Conservation (phyloP, 768 basidiomycete species). For the Podaxis sp. region DNA sequence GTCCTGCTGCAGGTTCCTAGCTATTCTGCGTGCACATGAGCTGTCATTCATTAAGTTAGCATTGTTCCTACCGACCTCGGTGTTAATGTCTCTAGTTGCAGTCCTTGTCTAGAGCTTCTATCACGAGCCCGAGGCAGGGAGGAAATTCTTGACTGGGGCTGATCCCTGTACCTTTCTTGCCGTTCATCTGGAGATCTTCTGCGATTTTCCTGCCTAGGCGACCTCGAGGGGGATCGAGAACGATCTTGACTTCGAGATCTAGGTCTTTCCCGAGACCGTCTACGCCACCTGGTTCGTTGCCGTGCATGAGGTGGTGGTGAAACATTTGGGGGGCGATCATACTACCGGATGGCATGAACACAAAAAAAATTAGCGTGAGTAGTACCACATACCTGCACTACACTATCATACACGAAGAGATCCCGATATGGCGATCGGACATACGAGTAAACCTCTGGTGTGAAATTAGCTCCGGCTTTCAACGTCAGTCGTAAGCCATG, state of each 20-base stretch:
- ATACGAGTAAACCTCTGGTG: conserved; percentile 82
- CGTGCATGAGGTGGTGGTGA: conserved; percentile 35
- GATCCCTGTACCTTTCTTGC: background rate
- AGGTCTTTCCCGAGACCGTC: conserved; percentile 29
- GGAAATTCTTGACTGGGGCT: background rate
- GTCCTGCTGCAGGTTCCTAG: background rate
- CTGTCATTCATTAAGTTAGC: background rate
- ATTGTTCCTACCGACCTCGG: background rate
- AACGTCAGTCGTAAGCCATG: conserved; percentile 2
- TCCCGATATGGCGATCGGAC: conserved; percentile 88
- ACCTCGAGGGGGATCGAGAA: conserved; percentile 22
- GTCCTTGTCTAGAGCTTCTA: background rate
- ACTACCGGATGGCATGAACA: conserved; percentile 39
- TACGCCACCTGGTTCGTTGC: conserved; percentile 25
- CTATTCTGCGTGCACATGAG: background rate
- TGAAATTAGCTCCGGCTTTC: background rate
- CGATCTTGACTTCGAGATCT: conserved; percentile 20
- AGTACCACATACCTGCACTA: conserved; percentile 63
- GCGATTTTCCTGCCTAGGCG: background rate
- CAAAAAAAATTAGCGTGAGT: conserved; percentile 10
- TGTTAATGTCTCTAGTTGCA: background rate
- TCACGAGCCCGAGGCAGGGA: background rate
- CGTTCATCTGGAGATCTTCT: conserved; percentile 10
- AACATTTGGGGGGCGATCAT: conserved; percentile 50
- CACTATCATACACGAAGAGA: conserved; percentile 76